These are phyloP conservation scores for Fusarium citri DNA, from an alignment of 2,329 filamentous ascomycete genomes.

Conservation along the genomic window DNA sequence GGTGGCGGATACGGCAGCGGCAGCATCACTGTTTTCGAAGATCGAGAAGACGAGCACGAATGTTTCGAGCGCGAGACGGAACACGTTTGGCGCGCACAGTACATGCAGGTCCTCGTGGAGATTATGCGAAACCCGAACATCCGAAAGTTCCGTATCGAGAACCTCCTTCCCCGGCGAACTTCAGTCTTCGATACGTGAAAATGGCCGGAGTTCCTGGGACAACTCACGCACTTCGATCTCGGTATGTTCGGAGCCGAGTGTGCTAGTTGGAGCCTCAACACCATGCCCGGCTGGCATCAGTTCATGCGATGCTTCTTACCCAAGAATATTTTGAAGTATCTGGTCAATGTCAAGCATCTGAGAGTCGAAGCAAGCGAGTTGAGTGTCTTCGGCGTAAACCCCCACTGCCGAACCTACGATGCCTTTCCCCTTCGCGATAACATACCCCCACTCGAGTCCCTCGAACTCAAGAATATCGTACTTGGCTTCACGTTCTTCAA, in stretches of 20 bases:
- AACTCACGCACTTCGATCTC: background rate
- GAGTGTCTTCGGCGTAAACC: background rate
- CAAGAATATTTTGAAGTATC: background rate
- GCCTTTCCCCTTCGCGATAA: accelerated
- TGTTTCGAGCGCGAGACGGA: accelerated
- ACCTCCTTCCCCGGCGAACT: no score
- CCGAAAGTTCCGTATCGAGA: accelerated
- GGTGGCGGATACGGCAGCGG: background rate
- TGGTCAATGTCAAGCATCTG: background rate
- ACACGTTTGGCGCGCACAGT: accelerated
- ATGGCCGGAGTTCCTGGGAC: background rate
- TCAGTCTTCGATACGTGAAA: background rate
- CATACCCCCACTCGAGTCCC: no score
- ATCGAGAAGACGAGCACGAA: accelerated
- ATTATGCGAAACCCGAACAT: background rate
- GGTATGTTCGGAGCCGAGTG: background rate
- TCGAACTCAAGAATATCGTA: no score
- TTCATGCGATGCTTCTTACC: background rate
- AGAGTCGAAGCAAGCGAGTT: background rate
- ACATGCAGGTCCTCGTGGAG: accelerated
- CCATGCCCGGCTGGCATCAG: accelerated
- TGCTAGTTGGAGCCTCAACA: accelerated
- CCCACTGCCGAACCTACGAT: no score
- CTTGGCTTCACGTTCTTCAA: accelerated
- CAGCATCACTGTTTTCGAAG: background rate